Percentiles rank a stretch among this genome's conserved stretches.
These are phyloP conservation scores for Furculomyces boomerangus DNA, from an alignment of 371 early-diverging fungal species.

Conservation along the genomic window DNA sequence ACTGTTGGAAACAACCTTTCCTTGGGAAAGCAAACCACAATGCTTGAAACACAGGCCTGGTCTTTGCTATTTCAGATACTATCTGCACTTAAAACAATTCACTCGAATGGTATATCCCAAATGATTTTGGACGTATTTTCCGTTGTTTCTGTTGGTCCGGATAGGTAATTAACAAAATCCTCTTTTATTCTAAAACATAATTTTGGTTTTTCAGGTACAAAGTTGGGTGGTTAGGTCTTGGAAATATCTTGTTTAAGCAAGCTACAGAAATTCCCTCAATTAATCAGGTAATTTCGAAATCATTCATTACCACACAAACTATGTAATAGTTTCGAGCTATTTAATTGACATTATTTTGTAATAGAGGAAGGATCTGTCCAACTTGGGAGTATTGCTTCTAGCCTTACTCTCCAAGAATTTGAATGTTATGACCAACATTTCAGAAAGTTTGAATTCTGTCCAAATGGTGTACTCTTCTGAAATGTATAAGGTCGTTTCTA, in stretches of 20 bases:
- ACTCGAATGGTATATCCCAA: conserved; percentile 57
- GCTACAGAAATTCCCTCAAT: background rate
- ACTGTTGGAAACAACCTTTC: conserved; percentile 18
- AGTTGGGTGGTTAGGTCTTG: background rate
- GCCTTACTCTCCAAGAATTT: conserved; percentile 7
- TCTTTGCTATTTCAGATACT: conserved; percentile 70
- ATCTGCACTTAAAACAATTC: conserved; percentile 67
- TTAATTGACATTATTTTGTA: background rate
- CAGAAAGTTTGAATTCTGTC: background rate
- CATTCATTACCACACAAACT: background rate
- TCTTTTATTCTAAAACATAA: conserved; percentile 32
- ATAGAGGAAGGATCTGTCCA: background rate
- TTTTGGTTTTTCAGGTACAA: background rate
- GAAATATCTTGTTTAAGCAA: conserved; percentile 1
- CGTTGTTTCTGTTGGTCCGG: conserved; percentile 32
- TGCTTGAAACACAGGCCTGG: conserved; percentile 64
- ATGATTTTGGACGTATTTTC: conserved; percentile 60
- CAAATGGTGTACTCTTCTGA: background rate
- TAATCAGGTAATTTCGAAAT: background rate
- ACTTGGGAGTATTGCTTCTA: background rate
- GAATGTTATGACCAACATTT: background rate
- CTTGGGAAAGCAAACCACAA: conserved; percentile 16
- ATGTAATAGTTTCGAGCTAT: background rate
- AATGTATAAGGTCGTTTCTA: background rate
- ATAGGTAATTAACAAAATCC: conserved; percentile 45